Evolutionary conservation across 305 asterid genomes (phyloP).

Genomic region (Fraxinus baroniana): DNA sequence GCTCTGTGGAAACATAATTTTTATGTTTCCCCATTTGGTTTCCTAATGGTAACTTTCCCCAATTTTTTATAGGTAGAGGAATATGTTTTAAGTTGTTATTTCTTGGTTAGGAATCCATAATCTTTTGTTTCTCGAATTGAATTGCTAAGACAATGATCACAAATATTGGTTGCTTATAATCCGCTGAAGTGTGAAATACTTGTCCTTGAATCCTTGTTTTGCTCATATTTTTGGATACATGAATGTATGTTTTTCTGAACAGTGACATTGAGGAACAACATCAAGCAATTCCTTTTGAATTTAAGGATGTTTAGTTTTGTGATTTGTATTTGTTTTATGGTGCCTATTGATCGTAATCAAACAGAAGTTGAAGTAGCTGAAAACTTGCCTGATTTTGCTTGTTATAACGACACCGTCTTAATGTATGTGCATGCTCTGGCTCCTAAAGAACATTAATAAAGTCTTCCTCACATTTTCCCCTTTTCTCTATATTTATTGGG

Average conservation of each 20-base stretch:
- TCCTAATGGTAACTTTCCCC: background rate
- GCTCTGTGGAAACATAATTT: background rate
- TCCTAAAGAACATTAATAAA: background rate
- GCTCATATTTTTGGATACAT: background rate
- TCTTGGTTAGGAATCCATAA: background rate
- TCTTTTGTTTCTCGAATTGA: background rate
- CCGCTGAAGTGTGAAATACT: background rate
- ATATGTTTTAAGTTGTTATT: background rate
- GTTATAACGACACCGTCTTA: background rate
- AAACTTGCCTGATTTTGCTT: constrained; percentile 10
- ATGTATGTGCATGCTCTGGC: background rate
- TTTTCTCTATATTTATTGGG: background rate
- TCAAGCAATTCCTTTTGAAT: background rate
- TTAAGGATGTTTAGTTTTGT: background rate
- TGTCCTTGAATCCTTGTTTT: constrained; percentile 3
- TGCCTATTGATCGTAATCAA: background rate
- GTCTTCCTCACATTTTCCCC: background rate
- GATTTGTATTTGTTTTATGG: background rate
- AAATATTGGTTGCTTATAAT: background rate
- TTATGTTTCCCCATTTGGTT: background rate
- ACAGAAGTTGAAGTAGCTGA: background rate
- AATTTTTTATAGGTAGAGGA: background rate
- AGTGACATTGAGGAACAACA: background rate
- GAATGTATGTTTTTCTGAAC: background rate
- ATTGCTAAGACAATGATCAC: background rate